Percentiles rank a stretch among this genome's conserved stretches.
Evolutionary conservation across 129 eudicot genomes (phyloP).

Genomic region (Heracleum sosnowskyi): DNA sequence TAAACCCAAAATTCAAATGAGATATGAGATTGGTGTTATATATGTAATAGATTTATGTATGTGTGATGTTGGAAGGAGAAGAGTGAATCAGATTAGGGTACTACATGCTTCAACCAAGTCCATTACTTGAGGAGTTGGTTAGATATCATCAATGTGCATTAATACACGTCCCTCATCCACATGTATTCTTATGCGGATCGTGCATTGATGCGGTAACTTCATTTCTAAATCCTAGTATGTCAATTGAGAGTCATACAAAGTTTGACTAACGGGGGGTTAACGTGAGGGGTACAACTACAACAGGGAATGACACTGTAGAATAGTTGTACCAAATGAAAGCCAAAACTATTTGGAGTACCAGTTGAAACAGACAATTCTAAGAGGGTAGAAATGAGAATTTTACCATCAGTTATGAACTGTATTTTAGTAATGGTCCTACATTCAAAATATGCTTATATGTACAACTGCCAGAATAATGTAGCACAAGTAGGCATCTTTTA

Average conservation of each 20-base stretch:
- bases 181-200: background rate
- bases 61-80: no score
- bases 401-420: background rate
- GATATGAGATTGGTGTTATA: background rate
- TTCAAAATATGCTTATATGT: background rate
- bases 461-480: background rate
- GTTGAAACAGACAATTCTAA: no score
- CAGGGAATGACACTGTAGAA: no score
- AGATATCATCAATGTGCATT: slow-evolving; percentile 6
- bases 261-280: no score
- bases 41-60: background rate
- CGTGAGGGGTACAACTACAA: no score
- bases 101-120: background rate
- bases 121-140: background rate
- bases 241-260: no score
- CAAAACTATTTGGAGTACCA: no score
- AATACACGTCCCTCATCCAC: background rate
- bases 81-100: background rate
- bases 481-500: background rate
- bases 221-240: no score
- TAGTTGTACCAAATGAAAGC: no score
- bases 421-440: background rate
- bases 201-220: no score
- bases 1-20: background rate
- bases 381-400: no score